A percentile compares a stretch with the other conserved stretches of the same genome.
Evolutionary conservation across 768 basidiomycete genomes (phyloP).

Genomic region (Hericium coralloides): DNA sequence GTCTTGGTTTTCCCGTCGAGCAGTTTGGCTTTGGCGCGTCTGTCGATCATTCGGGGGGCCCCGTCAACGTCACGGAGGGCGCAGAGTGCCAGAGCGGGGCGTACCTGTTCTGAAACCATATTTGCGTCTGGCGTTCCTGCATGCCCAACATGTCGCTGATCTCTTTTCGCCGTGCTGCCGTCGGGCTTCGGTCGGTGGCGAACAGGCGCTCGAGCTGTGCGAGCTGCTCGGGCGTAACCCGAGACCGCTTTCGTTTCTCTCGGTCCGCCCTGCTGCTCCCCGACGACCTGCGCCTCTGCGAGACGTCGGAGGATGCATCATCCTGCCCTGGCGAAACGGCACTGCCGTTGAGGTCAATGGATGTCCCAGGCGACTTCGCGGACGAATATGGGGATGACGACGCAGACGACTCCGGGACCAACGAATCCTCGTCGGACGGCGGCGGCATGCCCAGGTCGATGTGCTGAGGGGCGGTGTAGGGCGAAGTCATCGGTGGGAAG

Average conservation of each 20-base stretch:
- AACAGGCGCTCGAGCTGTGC: conserved; percentile 67
- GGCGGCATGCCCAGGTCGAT: not conserved
- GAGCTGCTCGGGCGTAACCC: conserved; percentile 78
- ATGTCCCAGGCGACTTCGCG: conserved; percentile 8
- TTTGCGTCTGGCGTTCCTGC: conserved; percentile 82
- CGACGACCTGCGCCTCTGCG: conserved; percentile 10
- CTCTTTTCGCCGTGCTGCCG: conserved; percentile 59
- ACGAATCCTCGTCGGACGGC: not conserved
- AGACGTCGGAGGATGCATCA: conserved; percentile 13
- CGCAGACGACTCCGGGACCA: conserved; percentile 1
- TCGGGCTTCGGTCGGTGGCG: conserved; percentile 59
- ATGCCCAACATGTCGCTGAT: conserved; percentile 70
- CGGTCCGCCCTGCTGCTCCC: conserved; percentile 19
- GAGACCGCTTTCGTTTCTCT: conserved; percentile 66
- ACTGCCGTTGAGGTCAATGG: conserved; percentile 3
- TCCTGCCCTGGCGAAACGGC: conserved; percentile 8
- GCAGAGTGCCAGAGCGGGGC: conserved; percentile 6
- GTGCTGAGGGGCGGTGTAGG: not conserved
- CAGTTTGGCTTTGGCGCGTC: conserved; percentile 77
- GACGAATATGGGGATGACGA: not conserved
- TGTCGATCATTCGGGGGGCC: conserved; percentile 18
- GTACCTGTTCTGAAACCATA: conserved; percentile 85
- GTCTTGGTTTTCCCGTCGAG: conserved; percentile 48
- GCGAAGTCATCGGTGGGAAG: too few relatives aligned
- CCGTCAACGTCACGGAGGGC: not conserved